Conservation (phyloP, 1,284 basidiomycete genomes). For the Fomes fomentarius region DNA sequence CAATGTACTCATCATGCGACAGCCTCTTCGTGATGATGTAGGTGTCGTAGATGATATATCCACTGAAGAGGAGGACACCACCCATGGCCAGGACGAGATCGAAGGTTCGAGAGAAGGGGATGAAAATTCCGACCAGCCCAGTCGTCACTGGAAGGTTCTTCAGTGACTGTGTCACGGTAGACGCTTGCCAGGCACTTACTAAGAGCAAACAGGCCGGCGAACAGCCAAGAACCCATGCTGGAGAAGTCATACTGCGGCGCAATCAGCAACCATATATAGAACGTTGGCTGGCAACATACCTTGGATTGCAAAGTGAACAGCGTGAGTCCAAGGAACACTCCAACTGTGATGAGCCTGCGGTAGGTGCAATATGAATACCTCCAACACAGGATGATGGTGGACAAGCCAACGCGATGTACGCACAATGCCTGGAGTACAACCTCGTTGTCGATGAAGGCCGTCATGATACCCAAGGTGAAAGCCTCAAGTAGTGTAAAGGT, state of each 20-base stretch:
- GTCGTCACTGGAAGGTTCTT: slow-evolving; percentile 58
- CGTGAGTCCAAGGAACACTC: slow-evolving; percentile 86
- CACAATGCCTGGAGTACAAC: slow-evolving; percentile 87
- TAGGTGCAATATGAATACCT: slow-evolving; percentile 18
- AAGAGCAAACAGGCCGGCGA: slow-evolving; percentile 74
- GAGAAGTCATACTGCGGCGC: slow-evolving; percentile 81
- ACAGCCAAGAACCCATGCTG: slow-evolving; percentile 84
- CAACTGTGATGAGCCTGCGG: slow-evolving; percentile 76
- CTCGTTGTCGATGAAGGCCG: slow-evolving; percentile 76
- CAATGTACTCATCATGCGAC: slow-evolving; percentile 87
- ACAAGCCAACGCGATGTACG: slow-evolving; percentile 38
- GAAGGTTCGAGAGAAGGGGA: slow-evolving; percentile 78
- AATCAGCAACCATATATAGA: slow-evolving; percentile 1
- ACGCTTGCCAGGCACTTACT: slow-evolving; percentile 43
- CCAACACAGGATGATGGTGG: background rate
- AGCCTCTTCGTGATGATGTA: slow-evolving; percentile 81
- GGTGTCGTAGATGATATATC: slow-evolving; percentile 86
- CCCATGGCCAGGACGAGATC: slow-evolving; percentile 79
- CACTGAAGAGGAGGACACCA: slow-evolving; percentile 84
- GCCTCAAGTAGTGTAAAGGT: slow-evolving; percentile 83
- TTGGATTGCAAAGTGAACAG: slow-evolving; percentile 87
- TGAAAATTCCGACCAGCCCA: slow-evolving; percentile 76
- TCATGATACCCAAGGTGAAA: slow-evolving; percentile 76
- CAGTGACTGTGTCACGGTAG: slow-evolving; percentile 8
- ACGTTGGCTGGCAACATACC: slow-evolving; percentile 38